These are phyloP conservation scores for Termitomyces sp. DNA, from an alignment of 768 basidiomycete species.

Conservation along the genomic window DNA sequence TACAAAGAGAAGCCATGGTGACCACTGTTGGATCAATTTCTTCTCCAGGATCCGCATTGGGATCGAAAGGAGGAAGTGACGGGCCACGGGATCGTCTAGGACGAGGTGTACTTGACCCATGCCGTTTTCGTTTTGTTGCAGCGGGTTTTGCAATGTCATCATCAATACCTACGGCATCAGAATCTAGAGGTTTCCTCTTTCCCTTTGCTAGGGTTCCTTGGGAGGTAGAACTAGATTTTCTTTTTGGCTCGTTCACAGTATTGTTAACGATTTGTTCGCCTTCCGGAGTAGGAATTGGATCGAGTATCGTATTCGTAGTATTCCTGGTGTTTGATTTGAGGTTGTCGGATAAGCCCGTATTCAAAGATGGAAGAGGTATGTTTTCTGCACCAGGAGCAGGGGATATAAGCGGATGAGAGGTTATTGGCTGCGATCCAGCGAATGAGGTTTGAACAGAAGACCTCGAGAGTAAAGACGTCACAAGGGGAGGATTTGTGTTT, in stretches of 20 bases:
- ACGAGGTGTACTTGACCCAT: constrained; percentile 20
- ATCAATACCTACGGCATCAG: constrained; percentile 13
- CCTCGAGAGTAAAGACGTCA: neutral
- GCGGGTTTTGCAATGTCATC: constrained; percentile 6
- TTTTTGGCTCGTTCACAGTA: neutral
- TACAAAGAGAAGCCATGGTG: constrained; percentile 80
- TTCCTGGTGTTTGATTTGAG: neutral
- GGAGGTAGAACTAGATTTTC: neutral
- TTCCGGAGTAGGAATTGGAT: neutral
- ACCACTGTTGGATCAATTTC: constrained; percentile 76
- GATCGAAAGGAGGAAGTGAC: constrained; percentile 51
- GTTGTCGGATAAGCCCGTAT: neutral
- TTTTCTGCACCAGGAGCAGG: constrained; percentile 10
- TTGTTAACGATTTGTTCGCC: neutral
- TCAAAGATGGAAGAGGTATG: neutral
- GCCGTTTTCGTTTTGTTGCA: constrained; percentile 19
- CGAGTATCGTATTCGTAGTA: neutral
- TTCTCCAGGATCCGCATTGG: constrained; percentile 62
- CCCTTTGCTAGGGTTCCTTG: constrained; percentile 9
- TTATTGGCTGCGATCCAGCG: neutral
- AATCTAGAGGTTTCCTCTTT: constrained; percentile 14
- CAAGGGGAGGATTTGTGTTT: neutral
- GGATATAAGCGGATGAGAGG: neutral
- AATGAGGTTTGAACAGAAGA: neutral
- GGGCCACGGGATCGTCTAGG: constrained; percentile 39